phyloP scores from a whole-genome alignment of 441 rosid species.

The Erodium texanum region DNA sequence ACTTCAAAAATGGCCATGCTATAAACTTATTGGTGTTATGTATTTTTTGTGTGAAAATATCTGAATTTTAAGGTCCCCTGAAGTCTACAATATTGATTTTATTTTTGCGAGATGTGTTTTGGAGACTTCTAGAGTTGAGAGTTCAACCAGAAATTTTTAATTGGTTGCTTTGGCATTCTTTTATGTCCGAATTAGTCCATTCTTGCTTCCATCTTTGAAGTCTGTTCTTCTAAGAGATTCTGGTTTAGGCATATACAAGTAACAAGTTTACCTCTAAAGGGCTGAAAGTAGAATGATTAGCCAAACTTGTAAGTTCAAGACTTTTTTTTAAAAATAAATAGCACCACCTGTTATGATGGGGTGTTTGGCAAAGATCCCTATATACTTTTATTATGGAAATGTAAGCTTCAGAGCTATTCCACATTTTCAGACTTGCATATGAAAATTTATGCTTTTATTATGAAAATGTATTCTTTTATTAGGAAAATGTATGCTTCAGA shows the following conservation, averaged over 20 bases:
- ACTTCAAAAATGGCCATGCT: background rate
- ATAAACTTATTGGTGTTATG: background rate
- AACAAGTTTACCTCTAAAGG: background rate
- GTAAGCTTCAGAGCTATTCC: too few species aligned
- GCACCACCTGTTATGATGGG: background rate
- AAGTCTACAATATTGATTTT: background rate
- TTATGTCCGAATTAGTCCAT: background rate
- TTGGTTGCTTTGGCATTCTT: background rate
- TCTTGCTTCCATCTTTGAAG: background rate
- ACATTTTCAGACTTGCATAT: too few species aligned
- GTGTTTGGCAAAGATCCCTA: background rate
- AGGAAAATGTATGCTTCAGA: too few species aligned
- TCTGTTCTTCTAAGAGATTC: background rate
- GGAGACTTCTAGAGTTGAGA: background rate
- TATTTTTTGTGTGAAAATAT: too few species aligned
- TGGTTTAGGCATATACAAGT: background rate
- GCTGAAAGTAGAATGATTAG: background rate
- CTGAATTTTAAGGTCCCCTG: background rate
- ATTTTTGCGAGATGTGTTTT: background rate
- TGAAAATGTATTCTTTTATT: too few species aligned
- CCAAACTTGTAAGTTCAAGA: background rate
- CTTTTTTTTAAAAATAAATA: background rate
- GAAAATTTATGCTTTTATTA: too few species aligned
- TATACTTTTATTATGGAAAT: too few species aligned
- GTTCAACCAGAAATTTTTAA: background rate